Percentiles rank a stretch among this genome's conserved stretches.
Evolutionary conservation across 2,329 filamentous ascomycete genomes (phyloP).

Genomic region (Botrytis elliptica): DNA sequence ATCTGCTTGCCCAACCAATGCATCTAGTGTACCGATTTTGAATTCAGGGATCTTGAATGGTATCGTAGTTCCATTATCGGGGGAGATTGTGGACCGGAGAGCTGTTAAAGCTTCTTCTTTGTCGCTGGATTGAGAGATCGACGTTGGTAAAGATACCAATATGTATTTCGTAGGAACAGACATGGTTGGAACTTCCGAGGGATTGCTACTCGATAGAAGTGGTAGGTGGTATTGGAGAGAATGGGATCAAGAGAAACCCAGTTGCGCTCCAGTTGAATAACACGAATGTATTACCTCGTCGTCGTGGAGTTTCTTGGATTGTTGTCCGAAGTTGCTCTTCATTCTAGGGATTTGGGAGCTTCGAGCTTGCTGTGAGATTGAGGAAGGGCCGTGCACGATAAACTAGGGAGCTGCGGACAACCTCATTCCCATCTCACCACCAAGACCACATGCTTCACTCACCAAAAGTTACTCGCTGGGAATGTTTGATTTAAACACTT

Average conservation of each 20-base stretch:
- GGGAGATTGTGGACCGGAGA: constrained; percentile 67
- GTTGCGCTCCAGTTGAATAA: background rate
- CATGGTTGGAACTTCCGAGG: constrained; percentile 29
- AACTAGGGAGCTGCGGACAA: constrained; percentile 17
- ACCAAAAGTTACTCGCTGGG: background rate
- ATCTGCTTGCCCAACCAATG: constrained; percentile 92
- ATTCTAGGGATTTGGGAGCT: constrained; percentile 20
- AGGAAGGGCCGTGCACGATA: constrained; percentile 20
- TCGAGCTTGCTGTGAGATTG: constrained; percentile 23
- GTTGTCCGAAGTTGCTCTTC: constrained; percentile 10
- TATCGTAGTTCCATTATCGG: constrained; percentile 72
- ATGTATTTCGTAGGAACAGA: constrained; percentile 62
- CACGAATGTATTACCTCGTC: background rate
- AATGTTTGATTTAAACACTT: background rate
- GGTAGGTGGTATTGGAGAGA: background rate
- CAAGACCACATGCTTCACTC: background rate
- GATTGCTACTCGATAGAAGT: background rate
- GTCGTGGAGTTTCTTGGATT: background rate
- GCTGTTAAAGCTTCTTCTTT: constrained; percentile 77
- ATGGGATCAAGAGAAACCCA: background rate
- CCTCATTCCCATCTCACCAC: background rate
- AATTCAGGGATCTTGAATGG: constrained; percentile 87
- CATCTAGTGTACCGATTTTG: constrained; percentile 96
- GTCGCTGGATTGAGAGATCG: constrained; percentile 78
- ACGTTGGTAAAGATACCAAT: constrained; percentile 84